Conservation (phyloP, 345 rosid genomes). For the Odontarrhena argentea region DNA sequence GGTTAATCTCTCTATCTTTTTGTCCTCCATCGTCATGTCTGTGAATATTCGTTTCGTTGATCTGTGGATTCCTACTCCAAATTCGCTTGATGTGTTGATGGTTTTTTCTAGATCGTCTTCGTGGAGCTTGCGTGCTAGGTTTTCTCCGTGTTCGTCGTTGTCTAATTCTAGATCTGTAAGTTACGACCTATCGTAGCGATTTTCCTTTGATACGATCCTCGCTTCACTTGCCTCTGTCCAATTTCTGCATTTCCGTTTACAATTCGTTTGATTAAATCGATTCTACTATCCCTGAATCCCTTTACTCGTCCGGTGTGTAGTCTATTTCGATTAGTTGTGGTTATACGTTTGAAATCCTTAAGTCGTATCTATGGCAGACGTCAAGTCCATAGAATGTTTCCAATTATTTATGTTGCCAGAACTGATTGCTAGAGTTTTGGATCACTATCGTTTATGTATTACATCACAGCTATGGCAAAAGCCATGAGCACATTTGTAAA, state of each 20-base stretch:
- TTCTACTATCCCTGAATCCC: constrained; percentile 18
- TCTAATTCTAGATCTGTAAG: constrained; percentile 34
- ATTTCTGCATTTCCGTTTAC: background rate
- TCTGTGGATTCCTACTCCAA: constrained; percentile 17
- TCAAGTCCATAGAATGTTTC: constrained; percentile 6
- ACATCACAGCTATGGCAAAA: constrained; percentile 3
- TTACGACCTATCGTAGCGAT: background rate
- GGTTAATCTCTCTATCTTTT: constrained; percentile 10
- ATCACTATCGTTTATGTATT: constrained; percentile 6
- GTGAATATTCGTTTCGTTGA: background rate
- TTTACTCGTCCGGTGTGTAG: constrained; percentile 15
- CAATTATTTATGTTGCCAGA: constrained; percentile 6
- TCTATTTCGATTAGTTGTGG: background rate
- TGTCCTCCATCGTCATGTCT: background rate
- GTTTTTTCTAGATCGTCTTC: constrained; percentile 25
- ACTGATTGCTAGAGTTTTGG: background rate
- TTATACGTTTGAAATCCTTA: constrained; percentile 11
- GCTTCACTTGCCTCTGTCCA: constrained; percentile 11
- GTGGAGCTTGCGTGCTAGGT: constrained; percentile 9
- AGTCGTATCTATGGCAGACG: background rate
- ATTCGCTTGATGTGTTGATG: constrained; percentile 13
- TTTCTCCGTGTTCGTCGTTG: constrained; percentile 14
- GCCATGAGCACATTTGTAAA: background rate
- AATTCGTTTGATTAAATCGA: constrained; percentile 13
- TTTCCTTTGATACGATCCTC: constrained; percentile 12